phyloP scores from a whole-genome alignment of 2,329 filamentous ascomycete species.

The Phyllosticta paracitricarpa region DNA sequence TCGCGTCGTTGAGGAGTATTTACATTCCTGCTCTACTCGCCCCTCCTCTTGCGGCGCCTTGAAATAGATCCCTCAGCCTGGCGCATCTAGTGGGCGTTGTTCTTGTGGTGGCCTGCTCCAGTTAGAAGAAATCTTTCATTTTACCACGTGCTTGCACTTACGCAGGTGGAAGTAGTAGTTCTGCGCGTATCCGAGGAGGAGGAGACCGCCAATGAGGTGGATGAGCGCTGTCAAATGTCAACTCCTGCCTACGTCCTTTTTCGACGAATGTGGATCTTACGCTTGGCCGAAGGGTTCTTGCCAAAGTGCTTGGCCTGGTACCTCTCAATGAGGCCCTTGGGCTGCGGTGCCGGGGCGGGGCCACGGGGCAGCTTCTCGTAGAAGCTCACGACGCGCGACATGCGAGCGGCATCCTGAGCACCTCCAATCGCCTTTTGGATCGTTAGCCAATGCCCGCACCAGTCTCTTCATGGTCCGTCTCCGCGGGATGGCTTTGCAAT shows the following conservation, averaged over 20 bases:
- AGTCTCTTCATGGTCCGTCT: slow-evolving; percentile 1
- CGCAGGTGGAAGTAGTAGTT: slow-evolving; percentile 99
- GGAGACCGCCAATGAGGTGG: slow-evolving; percentile 69
- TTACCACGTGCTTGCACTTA: slow-evolving; percentile 44
- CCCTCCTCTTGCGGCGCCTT: slow-evolving; percentile 2
- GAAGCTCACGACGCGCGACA: slow-evolving; percentile 97
- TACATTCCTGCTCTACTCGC: slow-evolving; percentile 5
- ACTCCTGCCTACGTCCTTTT: slow-evolving; percentile 11
- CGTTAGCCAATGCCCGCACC: slow-evolving; percentile 17
- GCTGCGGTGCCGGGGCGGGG: slow-evolving; percentile 70
- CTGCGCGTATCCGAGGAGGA: slow-evolving; percentile 83
- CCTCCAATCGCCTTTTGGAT: slow-evolving; percentile 72
- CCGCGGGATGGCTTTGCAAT: not conserved
- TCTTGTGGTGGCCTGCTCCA: slow-evolving; percentile 91
- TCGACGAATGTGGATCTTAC: slow-evolving; percentile 46
- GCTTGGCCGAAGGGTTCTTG: slow-evolving; percentile 79
- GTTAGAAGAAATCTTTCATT: slow-evolving; percentile 10
- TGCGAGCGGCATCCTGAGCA: slow-evolving; percentile 89
- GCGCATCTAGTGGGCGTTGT: slow-evolving; percentile 79
- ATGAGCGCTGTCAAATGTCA: slow-evolving; percentile 58
- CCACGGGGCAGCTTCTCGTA: slow-evolving; percentile 98
- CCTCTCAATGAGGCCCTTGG: slow-evolving; percentile 71
- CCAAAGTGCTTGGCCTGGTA: slow-evolving; percentile 88
- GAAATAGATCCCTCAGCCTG: not conserved
- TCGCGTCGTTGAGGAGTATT: slow-evolving; percentile 2